Conservation (phyloP, 352 stramenopile genomes). For the Phytophthora syringae region DNA sequence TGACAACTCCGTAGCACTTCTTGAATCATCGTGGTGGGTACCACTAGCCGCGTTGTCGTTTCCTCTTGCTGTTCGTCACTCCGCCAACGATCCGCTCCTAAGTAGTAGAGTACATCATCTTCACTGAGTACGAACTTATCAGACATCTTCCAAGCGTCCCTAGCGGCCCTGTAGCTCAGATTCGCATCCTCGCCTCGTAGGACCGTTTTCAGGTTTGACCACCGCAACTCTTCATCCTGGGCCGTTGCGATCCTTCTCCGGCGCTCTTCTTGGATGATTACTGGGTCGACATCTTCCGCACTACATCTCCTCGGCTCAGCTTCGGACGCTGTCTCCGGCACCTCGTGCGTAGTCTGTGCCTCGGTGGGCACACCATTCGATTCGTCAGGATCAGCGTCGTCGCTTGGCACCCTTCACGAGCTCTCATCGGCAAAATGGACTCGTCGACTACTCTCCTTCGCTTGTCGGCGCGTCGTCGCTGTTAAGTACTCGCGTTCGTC, state of each 20-base stretch:
- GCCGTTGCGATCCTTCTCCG: conserved; percentile 7
- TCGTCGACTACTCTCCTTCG: not conserved
- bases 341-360: not conserved
- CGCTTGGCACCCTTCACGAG: not conserved
- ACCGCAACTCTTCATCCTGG: conserved; percentile 18
- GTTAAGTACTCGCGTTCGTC: not conserved
- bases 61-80: not conserved
- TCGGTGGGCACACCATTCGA: not conserved
- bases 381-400: not conserved
- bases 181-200: conserved; percentile 1
- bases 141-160: conserved; percentile 10
- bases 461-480: not conserved
- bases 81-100: not conserved
- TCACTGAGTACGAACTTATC: conserved; percentile 2
- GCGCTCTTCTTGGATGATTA: conserved; percentile 7
- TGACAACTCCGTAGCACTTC: not conserved
- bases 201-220: conserved; percentile 6
- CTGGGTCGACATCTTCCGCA: conserved; percentile 7
- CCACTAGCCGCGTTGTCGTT: not conserved
- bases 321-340: not conserved
- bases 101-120: conserved; percentile 12
- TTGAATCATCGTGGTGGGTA: no score
- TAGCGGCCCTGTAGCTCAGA: not conserved
- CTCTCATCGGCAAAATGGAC: conserved; percentile 6
- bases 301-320: not conserved